Conservation (phyloP, 1,284 basidiomycete genomes). For the Trichosporon inkin region DNA sequence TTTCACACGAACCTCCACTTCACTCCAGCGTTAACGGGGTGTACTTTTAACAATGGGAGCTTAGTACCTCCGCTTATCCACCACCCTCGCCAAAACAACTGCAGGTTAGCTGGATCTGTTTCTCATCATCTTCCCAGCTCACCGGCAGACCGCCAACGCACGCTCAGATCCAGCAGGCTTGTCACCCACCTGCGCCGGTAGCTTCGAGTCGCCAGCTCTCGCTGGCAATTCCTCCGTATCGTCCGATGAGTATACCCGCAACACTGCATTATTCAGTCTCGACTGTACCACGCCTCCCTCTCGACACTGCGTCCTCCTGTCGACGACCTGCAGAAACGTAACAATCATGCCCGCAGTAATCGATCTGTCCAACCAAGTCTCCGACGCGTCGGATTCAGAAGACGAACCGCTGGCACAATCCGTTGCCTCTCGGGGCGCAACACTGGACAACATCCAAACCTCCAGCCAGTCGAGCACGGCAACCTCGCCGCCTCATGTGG, state of each 20-base stretch:
- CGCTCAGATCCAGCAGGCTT: background rate
- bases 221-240: background rate
- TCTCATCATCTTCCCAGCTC: background rate
- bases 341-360: background rate
- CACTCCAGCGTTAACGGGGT: background rate
- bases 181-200: background rate
- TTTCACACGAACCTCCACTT: background rate
- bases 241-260: background rate
- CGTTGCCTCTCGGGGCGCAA: background rate
- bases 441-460: background rate
- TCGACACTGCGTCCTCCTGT: background rate
- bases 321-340: background rate
- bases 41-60: background rate
- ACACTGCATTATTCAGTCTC: background rate
- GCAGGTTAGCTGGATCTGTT: background rate
- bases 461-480: background rate
- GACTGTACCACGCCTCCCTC: background rate
- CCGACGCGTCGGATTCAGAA: conserved; percentile 1
- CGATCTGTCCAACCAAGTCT: background rate
- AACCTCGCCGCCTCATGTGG: background rate
- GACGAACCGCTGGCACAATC: background rate
- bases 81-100: background rate
- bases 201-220: background rate
- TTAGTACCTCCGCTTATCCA: too few relatives aligned
- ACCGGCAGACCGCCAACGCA: background rate